Percentiles rank a stretch among this genome's conserved stretches.
Conservation (phyloP, 108 stramenopile species). For the Asterionellopsis glacialis region DNA sequence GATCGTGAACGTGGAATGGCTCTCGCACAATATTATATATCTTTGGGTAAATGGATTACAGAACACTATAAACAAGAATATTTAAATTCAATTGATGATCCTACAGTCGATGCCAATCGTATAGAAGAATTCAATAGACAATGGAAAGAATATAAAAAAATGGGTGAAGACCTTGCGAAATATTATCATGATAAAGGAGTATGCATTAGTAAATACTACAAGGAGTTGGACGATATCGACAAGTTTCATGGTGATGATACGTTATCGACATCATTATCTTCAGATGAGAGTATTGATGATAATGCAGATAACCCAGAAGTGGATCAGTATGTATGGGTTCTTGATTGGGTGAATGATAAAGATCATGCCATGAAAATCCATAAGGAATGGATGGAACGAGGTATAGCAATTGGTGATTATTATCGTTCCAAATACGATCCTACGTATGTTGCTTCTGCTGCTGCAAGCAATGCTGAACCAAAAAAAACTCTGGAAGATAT, state of each 20-base stretch:
- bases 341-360: constrained; percentile 15
- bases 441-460: constrained; percentile 1
- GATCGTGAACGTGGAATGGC: constrained; percentile 14
- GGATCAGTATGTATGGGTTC: constrained; percentile 14
- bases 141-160: constrained; percentile 9
- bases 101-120: not conserved
- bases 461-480: not conserved
- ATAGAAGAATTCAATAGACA: constrained; percentile 1
- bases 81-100: not conserved
- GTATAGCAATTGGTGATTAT: constrained; percentile 12
- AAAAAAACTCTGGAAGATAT: not conserved
- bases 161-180: constrained; percentile 6
- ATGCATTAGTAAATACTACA: constrained; percentile 5
- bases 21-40: constrained; percentile 7
- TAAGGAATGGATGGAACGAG: not conserved
- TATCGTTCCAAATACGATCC: constrained; percentile 18
- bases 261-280: not conserved
- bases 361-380: not conserved
- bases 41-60: constrained; percentile 4
- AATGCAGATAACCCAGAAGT: not conserved
- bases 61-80: constrained; percentile 9
- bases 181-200: constrained; percentile 12
- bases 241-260: not conserved
- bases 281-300: not conserved
- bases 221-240: not conserved